Percentiles rank a stretch among this genome's conserved stretches.
phyloP scores from a whole-genome alignment of 2,329 filamentous ascomycete genomes.

The Clonostachys sp. region DNA sequence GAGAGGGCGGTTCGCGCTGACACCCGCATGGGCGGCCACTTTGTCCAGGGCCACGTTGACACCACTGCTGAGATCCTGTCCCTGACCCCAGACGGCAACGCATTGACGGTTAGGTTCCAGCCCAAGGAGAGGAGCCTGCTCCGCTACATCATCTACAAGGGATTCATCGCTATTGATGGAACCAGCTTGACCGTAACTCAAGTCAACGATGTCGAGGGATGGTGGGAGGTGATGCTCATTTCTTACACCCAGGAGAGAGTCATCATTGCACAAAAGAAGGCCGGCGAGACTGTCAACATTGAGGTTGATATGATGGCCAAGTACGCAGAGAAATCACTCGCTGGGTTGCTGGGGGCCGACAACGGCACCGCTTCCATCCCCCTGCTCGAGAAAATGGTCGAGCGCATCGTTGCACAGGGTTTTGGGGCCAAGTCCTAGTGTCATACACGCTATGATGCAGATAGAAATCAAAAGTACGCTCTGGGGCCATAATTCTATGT shows the following conservation, averaged over 20 bases:
- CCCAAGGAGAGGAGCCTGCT: constrained; percentile 67
- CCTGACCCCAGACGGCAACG: constrained; percentile 80
- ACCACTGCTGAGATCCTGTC: constrained; percentile 73
- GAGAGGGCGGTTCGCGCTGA: constrained; percentile 88
- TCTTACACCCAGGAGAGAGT: constrained; percentile 93
- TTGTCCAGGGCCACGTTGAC: constrained; percentile 97
- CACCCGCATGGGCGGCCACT: constrained; percentile 96
- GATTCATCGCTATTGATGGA: constrained; percentile 89
- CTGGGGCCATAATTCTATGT: not conserved
- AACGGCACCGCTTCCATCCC: constrained; percentile 46
- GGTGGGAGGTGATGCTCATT: constrained; percentile 97
- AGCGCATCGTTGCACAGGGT: constrained; percentile 59
- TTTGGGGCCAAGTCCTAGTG: not conserved
- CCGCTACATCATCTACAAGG: constrained; percentile 92
- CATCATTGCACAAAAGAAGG: constrained; percentile 72
- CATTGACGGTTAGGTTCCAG: constrained; percentile 78
- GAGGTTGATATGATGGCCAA: constrained; percentile 88
- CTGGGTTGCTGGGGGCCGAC: constrained; percentile 58
- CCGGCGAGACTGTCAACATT: constrained; percentile 81
- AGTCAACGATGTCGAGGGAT: constrained; percentile 74
- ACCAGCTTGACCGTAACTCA: constrained; percentile 89
- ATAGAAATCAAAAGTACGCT: not conserved
- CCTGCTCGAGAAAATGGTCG: constrained; percentile 67
- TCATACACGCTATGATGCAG: not conserved
- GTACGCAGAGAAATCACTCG: constrained; percentile 85